These are phyloP conservation scores for Thelephora terrestris DNA, from an alignment of 1,284 basidiomycete genomes.

Conservation along the genomic window DNA sequence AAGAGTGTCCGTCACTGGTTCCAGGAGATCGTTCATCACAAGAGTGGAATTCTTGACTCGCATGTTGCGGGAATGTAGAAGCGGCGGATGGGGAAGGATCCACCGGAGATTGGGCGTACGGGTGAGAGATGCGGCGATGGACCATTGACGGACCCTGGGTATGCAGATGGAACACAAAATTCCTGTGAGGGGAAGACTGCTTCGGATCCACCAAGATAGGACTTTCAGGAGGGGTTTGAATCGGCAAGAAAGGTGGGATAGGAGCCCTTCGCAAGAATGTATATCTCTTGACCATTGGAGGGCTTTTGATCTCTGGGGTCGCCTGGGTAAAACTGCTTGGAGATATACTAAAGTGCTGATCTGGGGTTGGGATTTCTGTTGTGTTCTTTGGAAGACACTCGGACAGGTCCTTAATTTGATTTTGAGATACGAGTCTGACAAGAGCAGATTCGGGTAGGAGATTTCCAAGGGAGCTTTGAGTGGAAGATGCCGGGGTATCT, in stretches of 20 bases:
- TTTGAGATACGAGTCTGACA: too few species aligned
- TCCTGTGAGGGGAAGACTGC: neutral
- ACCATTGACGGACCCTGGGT: neutral
- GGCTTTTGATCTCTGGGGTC: neutral
- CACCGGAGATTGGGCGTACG: neutral
- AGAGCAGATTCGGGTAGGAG: too few species aligned
- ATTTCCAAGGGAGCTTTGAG: too few species aligned
- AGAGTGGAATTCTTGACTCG: too few species aligned
- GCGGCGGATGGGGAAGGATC: neutral
- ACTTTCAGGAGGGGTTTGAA: neutral
- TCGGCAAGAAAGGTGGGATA: neutral
- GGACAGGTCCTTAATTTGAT: too few species aligned
- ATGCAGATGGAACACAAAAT: neutral
- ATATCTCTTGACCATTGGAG: neutral
- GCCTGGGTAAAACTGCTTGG: too few species aligned
- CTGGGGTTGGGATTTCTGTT: too few species aligned
- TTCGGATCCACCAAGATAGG: neutral
- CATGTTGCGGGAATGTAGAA: neutral
- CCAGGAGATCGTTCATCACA: too few species aligned
- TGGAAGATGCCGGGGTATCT: too few species aligned
- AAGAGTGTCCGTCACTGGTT: too few species aligned
- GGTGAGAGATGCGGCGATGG: neutral
- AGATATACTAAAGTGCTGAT: too few species aligned
- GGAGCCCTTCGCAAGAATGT: neutral
- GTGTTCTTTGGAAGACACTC: too few species aligned